A percentile compares a stretch with the other conserved stretches of the same genome.
These are phyloP conservation scores for Lycium barbarum DNA, from an alignment of 257 asterid species.

Conservation along the genomic window DNA sequence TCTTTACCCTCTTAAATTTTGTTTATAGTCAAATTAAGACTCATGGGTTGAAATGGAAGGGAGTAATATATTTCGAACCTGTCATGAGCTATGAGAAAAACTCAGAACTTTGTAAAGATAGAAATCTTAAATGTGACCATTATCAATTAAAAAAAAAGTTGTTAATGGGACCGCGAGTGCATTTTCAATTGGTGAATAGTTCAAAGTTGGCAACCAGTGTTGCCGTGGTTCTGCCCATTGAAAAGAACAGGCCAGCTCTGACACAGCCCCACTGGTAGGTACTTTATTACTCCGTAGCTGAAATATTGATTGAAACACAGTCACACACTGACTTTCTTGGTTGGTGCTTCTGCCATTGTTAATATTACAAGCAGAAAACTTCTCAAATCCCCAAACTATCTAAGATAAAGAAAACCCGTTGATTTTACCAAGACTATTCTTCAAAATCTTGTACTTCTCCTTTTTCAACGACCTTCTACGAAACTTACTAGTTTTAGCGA, in stretches of 20 bases:
- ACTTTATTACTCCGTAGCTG: background rate
- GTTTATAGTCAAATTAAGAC: too few relatives aligned
- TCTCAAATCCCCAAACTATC: background rate
- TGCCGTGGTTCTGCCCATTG: background rate
- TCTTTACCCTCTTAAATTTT: too few relatives aligned
- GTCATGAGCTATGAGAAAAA: too few relatives aligned
- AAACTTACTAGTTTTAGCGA: background rate
- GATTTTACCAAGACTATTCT: too few relatives aligned
- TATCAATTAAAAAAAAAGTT: too few relatives aligned
- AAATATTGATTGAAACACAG: slow-evolving; percentile 1
- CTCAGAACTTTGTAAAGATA: too few relatives aligned
- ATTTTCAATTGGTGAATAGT: too few relatives aligned
- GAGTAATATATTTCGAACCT: too few relatives aligned
- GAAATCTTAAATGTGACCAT: too few relatives aligned
- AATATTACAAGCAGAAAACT: background rate
- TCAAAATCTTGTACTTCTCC: background rate
- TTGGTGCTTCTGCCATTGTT: background rate
- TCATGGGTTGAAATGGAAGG: too few relatives aligned
- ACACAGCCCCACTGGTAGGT: background rate
- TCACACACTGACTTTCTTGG: too few relatives aligned
- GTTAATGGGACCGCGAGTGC: too few relatives aligned
- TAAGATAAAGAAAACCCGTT: background rate
- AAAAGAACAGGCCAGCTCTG: background rate
- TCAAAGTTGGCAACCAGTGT: background rate
- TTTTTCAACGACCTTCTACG: background rate